Percentiles rank a stretch among this genome's conserved stretches.
Evolutionary conservation across 2,329 filamentous ascomycete genomes (phyloP).

Genomic region (Fusarium sp.): DNA sequence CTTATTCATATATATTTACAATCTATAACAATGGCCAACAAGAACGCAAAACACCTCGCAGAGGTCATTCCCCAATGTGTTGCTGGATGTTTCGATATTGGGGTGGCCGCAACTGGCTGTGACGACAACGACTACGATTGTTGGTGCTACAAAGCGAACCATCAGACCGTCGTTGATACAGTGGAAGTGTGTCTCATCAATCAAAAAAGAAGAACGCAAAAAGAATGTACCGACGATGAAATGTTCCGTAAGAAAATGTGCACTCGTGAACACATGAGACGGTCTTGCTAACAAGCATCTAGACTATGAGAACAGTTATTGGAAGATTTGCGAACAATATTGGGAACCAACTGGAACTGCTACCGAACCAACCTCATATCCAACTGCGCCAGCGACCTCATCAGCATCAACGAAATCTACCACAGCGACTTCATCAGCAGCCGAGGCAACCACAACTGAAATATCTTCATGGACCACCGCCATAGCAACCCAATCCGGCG

Average conservation of each 20-base stretch:
- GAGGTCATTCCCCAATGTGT: constrained; percentile 37
- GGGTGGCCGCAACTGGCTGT: constrained; percentile 40
- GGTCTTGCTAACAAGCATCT: background rate
- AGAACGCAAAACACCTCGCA: constrained; percentile 33
- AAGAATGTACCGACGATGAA: constrained; percentile 37
- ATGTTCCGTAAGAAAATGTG: constrained; percentile 33
- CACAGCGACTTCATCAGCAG: background rate
- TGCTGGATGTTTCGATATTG: constrained; percentile 39
- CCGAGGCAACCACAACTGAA: background rate
- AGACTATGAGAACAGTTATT: constrained; percentile 46
- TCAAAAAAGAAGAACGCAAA: constrained; percentile 21
- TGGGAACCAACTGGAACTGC: constrained; percentile 43
- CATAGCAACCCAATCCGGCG: constrained; percentile 1
- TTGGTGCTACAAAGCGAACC: constrained; percentile 42
- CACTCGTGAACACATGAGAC: background rate
- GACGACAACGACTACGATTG: constrained; percentile 39
- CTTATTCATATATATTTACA: background rate
- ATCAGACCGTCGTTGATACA: constrained; percentile 42
- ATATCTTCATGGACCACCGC: background rate
- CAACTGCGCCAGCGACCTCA: constrained; percentile 10
- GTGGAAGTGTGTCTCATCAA: constrained; percentile 38
- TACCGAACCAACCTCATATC: constrained; percentile 30
- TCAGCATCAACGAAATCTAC: background rate
- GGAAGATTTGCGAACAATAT: constrained; percentile 44
- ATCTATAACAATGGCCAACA: constrained; percentile 33